Base-by-base conservation (phyloP, 495 filamentous ascomycete species). In the Viridothelium virens region DNA sequence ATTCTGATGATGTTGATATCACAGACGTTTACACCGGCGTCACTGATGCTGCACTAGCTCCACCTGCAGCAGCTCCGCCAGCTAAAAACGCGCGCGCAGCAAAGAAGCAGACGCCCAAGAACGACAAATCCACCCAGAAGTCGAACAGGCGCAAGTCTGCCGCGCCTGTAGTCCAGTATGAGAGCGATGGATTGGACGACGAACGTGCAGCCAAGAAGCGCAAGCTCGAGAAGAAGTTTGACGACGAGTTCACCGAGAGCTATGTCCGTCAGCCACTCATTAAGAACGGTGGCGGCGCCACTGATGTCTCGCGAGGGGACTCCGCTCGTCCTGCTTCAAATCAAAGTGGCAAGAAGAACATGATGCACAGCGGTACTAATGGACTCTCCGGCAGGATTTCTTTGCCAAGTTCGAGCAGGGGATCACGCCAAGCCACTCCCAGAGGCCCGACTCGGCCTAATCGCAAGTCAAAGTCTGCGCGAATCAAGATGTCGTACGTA, bases 401-500 rank as follows among this genome's bases (percentile, higher is more conserved):
- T 25, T 25, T 25, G 25, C 25, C 25, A 25, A 25, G 25, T 25
- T 25, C 25, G 25, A 25, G 25, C 25, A 25, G 53, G 36, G 7
- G 53, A 5, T 71, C 69, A 39, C 63, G 71, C 18, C 34, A 68
- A 64, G 61, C 61, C 39, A 71, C 71, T 31, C 71, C 71, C n/a
- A 39, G 34, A 1, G 50, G 69, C 12, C 72, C 78, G 41, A 71
- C 69, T 48, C 81, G 82, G 7, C n/a, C 53, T 1, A 31, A 9
- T 7, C 53, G 53, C 31, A 84, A 79, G 69, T 70, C 75, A 18
- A 82, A 83, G 69, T 80, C 83, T 65, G 79, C 86, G 65, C 82
- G 85, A 56, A 82, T 88, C 67, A 89, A 88, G 78, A 85, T 79
- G 70, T 89, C 87, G 87, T 89, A 79, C 84, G 87, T 87, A 56